These are phyloP conservation scores for Nowakowskiella sp. DNA, from an alignment of 192 early-diverging fungal genomes.

Conservation along the genomic window DNA sequence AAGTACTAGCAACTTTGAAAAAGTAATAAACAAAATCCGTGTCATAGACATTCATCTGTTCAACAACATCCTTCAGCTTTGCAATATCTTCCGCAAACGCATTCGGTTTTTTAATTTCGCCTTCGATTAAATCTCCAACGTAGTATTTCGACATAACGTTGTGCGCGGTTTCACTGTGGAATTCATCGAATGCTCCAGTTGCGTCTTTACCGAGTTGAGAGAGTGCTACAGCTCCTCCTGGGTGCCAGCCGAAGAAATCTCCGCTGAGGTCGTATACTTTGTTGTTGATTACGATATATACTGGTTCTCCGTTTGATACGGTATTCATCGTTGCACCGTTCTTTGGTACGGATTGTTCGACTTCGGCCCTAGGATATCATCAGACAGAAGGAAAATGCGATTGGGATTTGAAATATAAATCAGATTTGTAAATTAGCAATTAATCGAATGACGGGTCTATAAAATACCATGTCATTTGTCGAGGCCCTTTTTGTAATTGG, in stretches of 20 bases:
- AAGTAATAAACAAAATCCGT: conserved; percentile 64
- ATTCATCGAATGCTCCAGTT: conserved; percentile 61
- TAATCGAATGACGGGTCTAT: too few relatives aligned
- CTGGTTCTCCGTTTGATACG: conserved; percentile 12
- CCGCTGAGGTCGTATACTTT: conserved; percentile 72
- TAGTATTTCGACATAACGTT: conserved; percentile 65
- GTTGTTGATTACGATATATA: conserved; percentile 61
- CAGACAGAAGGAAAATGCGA: too few relatives aligned
- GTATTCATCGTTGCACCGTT: conserved; percentile 2
- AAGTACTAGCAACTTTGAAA: conserved; percentile 48
- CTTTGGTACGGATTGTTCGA: conserved; percentile 25
- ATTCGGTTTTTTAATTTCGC: conserved; percentile 39
- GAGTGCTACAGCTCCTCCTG: conserved; percentile 67
- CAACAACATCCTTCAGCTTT: conserved; percentile 43
- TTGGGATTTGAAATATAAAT: too few relatives aligned
- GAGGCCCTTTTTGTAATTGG: too few relatives aligned
- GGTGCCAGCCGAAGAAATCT: conserved; percentile 66
- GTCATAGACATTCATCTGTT: conserved; percentile 49
- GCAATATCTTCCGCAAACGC: conserved; percentile 58
- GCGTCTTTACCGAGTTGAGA: conserved; percentile 69
- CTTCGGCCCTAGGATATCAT: too few relatives aligned
- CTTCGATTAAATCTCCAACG: conserved; percentile 56
- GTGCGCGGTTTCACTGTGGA: conserved; percentile 61
- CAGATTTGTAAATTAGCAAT: too few relatives aligned
- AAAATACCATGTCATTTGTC: too few relatives aligned